These are phyloP conservation scores for Ustilago esculenta DNA, from an alignment of 1,284 basidiomycete species.

Conservation along the genomic window DNA sequence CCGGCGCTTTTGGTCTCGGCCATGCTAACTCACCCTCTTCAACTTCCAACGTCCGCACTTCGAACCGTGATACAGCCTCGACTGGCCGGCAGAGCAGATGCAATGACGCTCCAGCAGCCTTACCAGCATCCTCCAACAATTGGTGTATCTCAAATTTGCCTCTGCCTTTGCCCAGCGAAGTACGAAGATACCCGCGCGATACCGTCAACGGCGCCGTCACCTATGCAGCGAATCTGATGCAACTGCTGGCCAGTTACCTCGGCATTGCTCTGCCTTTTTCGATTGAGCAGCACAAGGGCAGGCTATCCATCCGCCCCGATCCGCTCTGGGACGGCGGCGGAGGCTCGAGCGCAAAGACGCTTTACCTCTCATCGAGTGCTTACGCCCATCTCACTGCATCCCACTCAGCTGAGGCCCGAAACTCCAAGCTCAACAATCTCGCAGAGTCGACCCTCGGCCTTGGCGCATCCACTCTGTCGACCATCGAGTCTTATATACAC, in stretches of 20 bases:
- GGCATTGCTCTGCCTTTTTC: slow-evolving; percentile 53
- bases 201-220: slow-evolving; percentile 52
- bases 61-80: slow-evolving; percentile 1
- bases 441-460: slow-evolving; percentile 51
- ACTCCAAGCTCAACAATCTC: slow-evolving; percentile 33
- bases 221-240: slow-evolving; percentile 44
- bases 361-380: slow-evolving; percentile 43
- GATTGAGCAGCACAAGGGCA: slow-evolving; percentile 39
- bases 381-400: slow-evolving; percentile 37
- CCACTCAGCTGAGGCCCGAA: not conserved
- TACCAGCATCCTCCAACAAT: slow-evolving; percentile 9
- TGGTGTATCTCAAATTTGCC: slow-evolving; percentile 51
- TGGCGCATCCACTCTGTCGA: slow-evolving; percentile 51
- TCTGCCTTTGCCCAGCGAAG: slow-evolving; percentile 46
- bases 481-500: slow-evolving; percentile 52
- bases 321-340: slow-evolving; percentile 51
- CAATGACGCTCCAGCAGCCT: not conserved
- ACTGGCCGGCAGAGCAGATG: not conserved
- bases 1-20: slow-evolving; percentile 42
- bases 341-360: slow-evolving; percentile 43
- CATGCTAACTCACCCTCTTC: slow-evolving; percentile 5
- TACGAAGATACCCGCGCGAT: slow-evolving; percentile 47
- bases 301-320: slow-evolving; percentile 38
- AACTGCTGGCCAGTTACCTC: slow-evolving; percentile 47
- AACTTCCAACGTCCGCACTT: not conserved